Percentiles rank a stretch among this genome's conserved stretches.
Conservation (phyloP, 2,329 filamentous ascomycete species). For the Verticillium dahliae region DNA sequence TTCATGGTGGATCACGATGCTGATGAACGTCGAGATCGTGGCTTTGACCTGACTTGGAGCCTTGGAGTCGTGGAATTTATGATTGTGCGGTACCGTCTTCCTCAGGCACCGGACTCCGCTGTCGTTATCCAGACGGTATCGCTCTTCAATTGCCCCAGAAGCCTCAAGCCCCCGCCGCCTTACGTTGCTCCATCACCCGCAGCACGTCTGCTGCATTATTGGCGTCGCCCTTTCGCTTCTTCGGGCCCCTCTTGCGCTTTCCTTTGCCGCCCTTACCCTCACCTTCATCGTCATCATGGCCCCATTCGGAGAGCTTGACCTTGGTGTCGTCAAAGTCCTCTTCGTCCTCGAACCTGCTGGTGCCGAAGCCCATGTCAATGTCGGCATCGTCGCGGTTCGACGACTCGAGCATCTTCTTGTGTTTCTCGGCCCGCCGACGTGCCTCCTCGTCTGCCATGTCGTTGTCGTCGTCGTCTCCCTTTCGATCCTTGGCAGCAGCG, state of each 20-base stretch:
- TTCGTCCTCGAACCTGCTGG: conserved; percentile 78
- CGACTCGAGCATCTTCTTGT: conserved; percentile 66
- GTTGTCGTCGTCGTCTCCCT: conserved; percentile 25
- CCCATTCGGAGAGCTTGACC: conserved; percentile 63
- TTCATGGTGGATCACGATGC: background rate
- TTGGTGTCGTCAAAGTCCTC: conserved; percentile 68
- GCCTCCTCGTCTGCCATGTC: conserved; percentile 35
- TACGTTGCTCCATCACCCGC: conserved; percentile 63
- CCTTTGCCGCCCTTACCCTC: conserved; percentile 36
- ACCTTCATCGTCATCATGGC: conserved; percentile 43
- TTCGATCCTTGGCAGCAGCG: conserved; percentile 31
- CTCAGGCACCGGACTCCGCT: background rate
- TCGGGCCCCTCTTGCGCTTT: conserved; percentile 63
- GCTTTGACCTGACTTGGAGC: background rate
- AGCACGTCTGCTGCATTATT: conserved; percentile 78
- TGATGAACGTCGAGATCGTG: background rate
- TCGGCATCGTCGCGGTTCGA: conserved; percentile 80
- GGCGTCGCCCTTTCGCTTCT: conserved; percentile 71
- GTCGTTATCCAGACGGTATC: background rate
- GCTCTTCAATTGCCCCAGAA: background rate
- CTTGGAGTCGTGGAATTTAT: background rate
- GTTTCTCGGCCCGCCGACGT: conserved; percentile 57
- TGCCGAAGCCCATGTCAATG: conserved; percentile 91
- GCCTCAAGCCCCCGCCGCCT: conserved; percentile 18
- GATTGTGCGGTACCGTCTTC: background rate